Conservation (phyloP, 345 rosid species). For the Euphorbia tirucalli region DNA sequence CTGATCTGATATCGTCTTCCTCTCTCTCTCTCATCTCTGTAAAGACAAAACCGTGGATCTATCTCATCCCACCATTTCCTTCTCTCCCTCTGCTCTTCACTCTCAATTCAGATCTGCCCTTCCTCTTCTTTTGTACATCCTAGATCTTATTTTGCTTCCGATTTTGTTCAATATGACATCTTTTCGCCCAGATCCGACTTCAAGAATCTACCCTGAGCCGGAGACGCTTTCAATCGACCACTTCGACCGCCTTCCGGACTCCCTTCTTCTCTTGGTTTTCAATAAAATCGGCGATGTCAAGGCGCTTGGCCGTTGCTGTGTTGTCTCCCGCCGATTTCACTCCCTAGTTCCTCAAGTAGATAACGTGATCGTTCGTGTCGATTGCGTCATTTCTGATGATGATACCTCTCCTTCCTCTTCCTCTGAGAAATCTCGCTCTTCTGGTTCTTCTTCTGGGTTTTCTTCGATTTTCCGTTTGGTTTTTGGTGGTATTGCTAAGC, state of each 20-base stretch:
- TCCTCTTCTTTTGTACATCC: background rate
- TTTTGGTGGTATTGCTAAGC: slow-evolving; percentile 70
- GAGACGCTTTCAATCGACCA: slow-evolving; percentile 45
- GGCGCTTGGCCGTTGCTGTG: slow-evolving; percentile 88
- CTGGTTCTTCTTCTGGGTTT: slow-evolving; percentile 26
- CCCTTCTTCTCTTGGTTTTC: slow-evolving; percentile 71
- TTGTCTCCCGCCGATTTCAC: slow-evolving; percentile 73
- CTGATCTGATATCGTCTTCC: slow-evolving; percentile 7
- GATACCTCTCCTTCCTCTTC: slow-evolving; percentile 41
- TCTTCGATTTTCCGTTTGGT: slow-evolving; percentile 51
- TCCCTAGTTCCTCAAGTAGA: slow-evolving; percentile 77
- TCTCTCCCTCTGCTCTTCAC: background rate
- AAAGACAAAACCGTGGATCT: slow-evolving; percentile 36
- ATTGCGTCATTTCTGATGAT: slow-evolving; percentile 91
- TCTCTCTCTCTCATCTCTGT: slow-evolving; percentile 11
- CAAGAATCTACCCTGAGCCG: slow-evolving; percentile 51
- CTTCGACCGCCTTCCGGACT: slow-evolving; percentile 83
- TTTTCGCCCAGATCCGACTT: slow-evolving; percentile 50
- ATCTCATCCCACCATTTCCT: slow-evolving; percentile 30
- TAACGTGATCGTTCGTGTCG: slow-evolving; percentile 82
- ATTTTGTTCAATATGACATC: background rate
- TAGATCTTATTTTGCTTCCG: background rate
- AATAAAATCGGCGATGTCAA: slow-evolving; percentile 90
- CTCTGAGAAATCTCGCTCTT: slow-evolving; percentile 53
- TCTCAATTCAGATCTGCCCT: background rate